These are phyloP conservation scores for Daldinia decipiens DNA, from an alignment of 495 filamentous ascomycete genomes.

Conservation along the genomic window DNA sequence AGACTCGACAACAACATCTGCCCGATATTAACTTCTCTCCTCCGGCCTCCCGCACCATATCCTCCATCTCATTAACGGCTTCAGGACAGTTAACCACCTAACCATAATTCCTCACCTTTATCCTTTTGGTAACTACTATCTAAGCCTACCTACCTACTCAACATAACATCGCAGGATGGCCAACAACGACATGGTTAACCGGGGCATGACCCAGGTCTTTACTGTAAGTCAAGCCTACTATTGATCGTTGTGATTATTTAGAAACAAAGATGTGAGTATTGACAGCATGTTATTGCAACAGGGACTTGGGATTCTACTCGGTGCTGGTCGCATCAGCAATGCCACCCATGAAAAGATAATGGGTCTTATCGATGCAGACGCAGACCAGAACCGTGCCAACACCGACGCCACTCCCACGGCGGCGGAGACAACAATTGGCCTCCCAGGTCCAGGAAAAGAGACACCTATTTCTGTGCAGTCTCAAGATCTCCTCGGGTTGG, in stretches of 20 bases:
- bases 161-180: constrained; percentile 10
- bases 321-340: constrained; percentile 21
- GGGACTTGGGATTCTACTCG: constrained; percentile 36
- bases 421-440: neutral
- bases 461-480: constrained; percentile 20
- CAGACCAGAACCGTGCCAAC: constrained; percentile 1
- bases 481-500: constrained; percentile 18
- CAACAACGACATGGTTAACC: constrained; percentile 6
- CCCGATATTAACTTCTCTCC: neutral
- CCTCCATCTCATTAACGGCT: neutral
- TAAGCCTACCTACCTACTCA: no score
- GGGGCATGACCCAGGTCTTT: constrained; percentile 25
- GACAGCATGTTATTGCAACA: neutral
- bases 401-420: neutral
- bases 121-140: no score
- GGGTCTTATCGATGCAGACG: constrained; percentile 14
- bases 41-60: neutral
- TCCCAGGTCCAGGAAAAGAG: constrained; percentile 22
- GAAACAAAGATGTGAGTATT: neutral
- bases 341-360: constrained; percentile 24
- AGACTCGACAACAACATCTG: neutral
- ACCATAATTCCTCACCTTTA: no score
- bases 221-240: constrained; percentile 17
- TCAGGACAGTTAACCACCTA: neutral
- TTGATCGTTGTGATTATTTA: neutral